phyloP scores from a whole-genome alignment of 306 rosid species.

The Ziziphus jujuba region DNA sequence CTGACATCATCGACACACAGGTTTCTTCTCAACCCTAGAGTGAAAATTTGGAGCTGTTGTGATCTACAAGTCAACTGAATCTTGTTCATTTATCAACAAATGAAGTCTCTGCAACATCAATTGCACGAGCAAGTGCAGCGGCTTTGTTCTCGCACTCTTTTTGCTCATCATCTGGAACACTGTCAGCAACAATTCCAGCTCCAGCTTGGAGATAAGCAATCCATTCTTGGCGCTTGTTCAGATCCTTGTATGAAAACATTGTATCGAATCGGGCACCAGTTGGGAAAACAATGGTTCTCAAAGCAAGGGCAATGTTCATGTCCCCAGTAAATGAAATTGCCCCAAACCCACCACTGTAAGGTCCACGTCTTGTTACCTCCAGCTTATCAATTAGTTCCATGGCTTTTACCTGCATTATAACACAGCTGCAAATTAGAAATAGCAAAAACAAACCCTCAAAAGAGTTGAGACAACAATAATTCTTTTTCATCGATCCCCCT shows the following conservation, averaged over 20 bases:
- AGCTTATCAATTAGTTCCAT: constrained; percentile 96
- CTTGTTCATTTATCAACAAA: constrained; percentile 50
- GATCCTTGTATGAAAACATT: constrained; percentile 83
- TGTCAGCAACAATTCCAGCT: constrained; percentile 96
- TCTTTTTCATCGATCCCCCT: neutral
- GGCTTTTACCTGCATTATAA: constrained; percentile 79
- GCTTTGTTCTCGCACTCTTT: constrained; percentile 97
- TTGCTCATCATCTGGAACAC: constrained; percentile 86
- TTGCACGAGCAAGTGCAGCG: constrained; percentile 89
- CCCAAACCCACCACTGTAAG: constrained; percentile 97
- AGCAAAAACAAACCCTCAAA: neutral
- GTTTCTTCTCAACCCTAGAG: no score
- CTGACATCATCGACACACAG: neutral
- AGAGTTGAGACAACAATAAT: neutral
- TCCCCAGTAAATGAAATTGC: constrained; percentile 83
- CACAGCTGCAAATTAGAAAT: constrained; percentile 14
- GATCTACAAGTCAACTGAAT: neutral
- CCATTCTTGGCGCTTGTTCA: constrained; percentile 76
- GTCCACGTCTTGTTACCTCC: constrained; percentile 89
- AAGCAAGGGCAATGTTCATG: constrained; percentile 92
- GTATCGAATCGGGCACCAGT: constrained; percentile 73
- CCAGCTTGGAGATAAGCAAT: constrained; percentile 93
- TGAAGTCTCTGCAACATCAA: constrained; percentile 94
- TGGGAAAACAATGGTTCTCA: constrained; percentile 88
- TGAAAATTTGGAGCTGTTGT: no score